These are phyloP conservation scores for Pleomassaria siparia DNA, from an alignment of 2,329 filamentous ascomycete species.

Conservation along the genomic window DNA sequence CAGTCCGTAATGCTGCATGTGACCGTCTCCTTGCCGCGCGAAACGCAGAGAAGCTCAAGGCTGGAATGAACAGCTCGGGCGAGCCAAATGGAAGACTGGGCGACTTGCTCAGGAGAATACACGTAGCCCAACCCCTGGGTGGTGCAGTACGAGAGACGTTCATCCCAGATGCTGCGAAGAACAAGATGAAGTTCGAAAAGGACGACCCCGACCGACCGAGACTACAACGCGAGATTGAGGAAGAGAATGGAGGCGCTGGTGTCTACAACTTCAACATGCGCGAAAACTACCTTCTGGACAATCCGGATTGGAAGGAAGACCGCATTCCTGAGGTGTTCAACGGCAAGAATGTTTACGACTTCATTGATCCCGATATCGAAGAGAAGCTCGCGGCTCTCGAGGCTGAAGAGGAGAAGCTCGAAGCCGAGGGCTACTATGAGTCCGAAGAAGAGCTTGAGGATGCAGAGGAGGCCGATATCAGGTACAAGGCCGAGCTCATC, in stretches of 20 bases:
- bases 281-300: slow-evolving; percentile 80
- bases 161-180: slow-evolving; percentile 82
- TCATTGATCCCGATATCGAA: slow-evolving; percentile 95
- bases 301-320: slow-evolving; percentile 95
- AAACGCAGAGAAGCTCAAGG: slow-evolving; percentile 92
- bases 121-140: slow-evolving; percentile 91
- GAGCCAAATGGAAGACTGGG: slow-evolving; percentile 80
- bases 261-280: slow-evolving; percentile 94
- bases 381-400: slow-evolving; percentile 87
- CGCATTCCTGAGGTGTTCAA: slow-evolving; percentile 92
- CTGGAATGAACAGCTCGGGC: slow-evolving; percentile 74
- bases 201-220: slow-evolving; percentile 79
- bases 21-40: slow-evolving; percentile 90
- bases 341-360: slow-evolving; percentile 97
- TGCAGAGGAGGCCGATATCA: slow-evolving; percentile 81
- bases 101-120: slow-evolving; percentile 90
- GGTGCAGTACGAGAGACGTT: slow-evolving; percentile 77
- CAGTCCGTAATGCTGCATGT: slow-evolving; percentile 92
- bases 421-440: slow-evolving; percentile 92
- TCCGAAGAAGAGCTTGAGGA: slow-evolving; percentile 74
- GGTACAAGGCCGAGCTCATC: slow-evolving; percentile 92
- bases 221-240: slow-evolving; percentile 84
- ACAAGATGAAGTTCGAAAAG: slow-evolving; percentile 86
- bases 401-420: slow-evolving; percentile 90
- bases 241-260: slow-evolving; percentile 89